Percentiles rank a stretch among this genome's conserved stretches.
Evolutionary conservation across 75 land plant species (phyloP).

Genomic region (Larix kaempferi): DNA sequence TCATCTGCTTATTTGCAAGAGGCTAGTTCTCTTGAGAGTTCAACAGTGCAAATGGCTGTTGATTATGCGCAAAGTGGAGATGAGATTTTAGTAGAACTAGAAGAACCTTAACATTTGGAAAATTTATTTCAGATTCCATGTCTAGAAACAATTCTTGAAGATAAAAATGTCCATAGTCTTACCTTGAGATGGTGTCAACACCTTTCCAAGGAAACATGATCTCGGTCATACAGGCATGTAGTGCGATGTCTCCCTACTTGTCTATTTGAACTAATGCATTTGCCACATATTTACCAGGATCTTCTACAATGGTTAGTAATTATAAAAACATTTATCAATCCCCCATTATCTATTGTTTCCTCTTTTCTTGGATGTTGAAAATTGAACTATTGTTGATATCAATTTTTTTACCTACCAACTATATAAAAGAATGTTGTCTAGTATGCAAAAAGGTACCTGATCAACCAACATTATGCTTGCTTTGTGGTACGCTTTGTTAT

Average conservation of each 20-base stretch:
- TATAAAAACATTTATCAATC: not conserved
- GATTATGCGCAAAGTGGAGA: slow-evolving; percentile 12
- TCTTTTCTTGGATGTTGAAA: not conserved
- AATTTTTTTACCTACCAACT: slow-evolving; percentile 35
- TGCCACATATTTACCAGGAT: slow-evolving; percentile 86
- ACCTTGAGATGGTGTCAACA: slow-evolving; percentile 71
- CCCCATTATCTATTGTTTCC: not conserved
- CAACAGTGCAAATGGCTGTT: slow-evolving; percentile 5
- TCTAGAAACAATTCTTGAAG: slow-evolving; percentile 51
- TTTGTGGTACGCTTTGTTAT: slow-evolving; percentile 90
- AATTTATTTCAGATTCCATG: slow-evolving; percentile 53
- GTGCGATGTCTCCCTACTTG: slow-evolving; percentile 53
- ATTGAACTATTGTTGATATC: not conserved
- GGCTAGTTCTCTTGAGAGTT: slow-evolving; percentile 20
- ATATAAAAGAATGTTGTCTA: slow-evolving; percentile 68
- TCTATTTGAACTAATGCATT: slow-evolving; percentile 72
- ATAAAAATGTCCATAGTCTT: slow-evolving; percentile 35
- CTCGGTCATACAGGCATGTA: slow-evolving; percentile 16
- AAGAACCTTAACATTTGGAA: slow-evolving; percentile 59
- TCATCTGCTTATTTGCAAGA: slow-evolving; percentile 39
- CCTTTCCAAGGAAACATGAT: slow-evolving; percentile 30
- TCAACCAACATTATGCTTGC: slow-evolving; percentile 82
- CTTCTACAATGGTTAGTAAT: slow-evolving; percentile 70
- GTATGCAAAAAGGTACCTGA: slow-evolving; percentile 49
- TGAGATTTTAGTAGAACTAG: slow-evolving; percentile 30